Evolutionary conservation across 208 protist species (phyloP).

Genomic region (Phytomonas sp.): DNA sequence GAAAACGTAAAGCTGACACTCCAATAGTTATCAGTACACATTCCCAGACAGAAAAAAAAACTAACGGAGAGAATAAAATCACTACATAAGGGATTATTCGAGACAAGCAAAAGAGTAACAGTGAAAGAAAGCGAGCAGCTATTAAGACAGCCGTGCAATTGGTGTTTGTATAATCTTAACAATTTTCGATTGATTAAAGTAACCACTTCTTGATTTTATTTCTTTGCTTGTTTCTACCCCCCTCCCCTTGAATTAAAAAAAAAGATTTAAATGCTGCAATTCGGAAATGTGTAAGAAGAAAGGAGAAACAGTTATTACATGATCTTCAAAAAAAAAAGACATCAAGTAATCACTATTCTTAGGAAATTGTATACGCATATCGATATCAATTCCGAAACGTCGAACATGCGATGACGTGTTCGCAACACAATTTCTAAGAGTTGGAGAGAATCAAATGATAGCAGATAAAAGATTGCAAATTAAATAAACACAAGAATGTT

Average conservation of each 20-base stretch:
- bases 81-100: neutral
- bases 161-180: neutral
- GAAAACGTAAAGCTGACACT: neutral
- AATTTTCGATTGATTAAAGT: neutral
- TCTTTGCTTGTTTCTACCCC: neutral
- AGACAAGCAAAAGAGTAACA: slow-evolving; percentile 7
- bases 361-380: neutral
- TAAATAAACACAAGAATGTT: neutral
- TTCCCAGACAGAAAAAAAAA: neutral
- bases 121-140: slow-evolving; percentile 5
- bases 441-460: neutral
- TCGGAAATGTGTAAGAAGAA: slow-evolving; percentile 4
- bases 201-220: neutral
- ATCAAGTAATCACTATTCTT: neutral
- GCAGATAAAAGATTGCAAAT: neutral
- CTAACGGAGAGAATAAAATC: neutral
- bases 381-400: neutral
- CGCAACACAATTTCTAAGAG: neutral
- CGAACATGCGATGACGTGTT: neutral
- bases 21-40: neutral
- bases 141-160: slow-evolving; percentile 4
- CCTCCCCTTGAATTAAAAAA: slow-evolving; percentile 9
- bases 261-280: slow-evolving; percentile 4
- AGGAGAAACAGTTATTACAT: slow-evolving; percentile 1
- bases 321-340: slow-evolving; percentile 8